Percentiles rank a stretch among this genome's conserved stretches.
Evolutionary conservation across 2,329 filamentous ascomycete species (phyloP).

Genomic region (Verticillium nonalfalfae): DNA sequence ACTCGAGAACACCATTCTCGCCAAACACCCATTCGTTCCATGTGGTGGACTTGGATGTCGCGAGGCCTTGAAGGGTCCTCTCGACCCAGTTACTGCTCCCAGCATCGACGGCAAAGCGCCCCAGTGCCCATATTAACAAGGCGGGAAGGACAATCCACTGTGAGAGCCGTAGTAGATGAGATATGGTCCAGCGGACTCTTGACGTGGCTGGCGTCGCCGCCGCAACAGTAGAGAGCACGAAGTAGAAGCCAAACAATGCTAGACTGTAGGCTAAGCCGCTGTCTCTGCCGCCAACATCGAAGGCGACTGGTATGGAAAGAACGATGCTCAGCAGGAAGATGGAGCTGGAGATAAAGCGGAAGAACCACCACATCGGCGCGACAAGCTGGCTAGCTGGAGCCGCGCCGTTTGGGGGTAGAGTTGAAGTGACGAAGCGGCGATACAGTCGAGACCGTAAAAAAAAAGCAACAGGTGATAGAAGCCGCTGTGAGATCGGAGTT

Average conservation of each 20-base stretch:
- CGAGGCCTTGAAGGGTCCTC: constrained; percentile 64
- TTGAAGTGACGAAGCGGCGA: not conserved
- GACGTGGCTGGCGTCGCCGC: constrained; percentile 75
- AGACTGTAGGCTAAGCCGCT: constrained; percentile 93
- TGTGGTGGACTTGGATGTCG: constrained; percentile 55
- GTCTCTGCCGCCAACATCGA: constrained; percentile 93
- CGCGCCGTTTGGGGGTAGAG: constrained; percentile 9
- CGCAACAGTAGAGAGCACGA: constrained; percentile 75
- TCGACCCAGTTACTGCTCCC: constrained; percentile 74
- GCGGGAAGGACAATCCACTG: constrained; percentile 85
- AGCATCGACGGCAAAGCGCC: constrained; percentile 91
- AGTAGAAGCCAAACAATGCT: constrained; percentile 83
- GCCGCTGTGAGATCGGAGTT: not conserved
- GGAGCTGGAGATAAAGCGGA: constrained; percentile 71
- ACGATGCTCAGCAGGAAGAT: constrained; percentile 88
- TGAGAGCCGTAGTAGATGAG: constrained; percentile 62
- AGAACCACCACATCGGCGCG: constrained; percentile 71
- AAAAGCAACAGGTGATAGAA: not conserved
- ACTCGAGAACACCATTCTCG: constrained; percentile 75
- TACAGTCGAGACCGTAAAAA: not conserved
- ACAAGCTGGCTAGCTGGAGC: constrained; percentile 16
- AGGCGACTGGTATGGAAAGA: constrained; percentile 92
- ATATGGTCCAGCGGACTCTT: constrained; percentile 64
- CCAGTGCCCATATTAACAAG: constrained; percentile 89
- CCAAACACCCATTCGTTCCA: constrained; percentile 85